Conservation (phyloP, 2,329 filamentous ascomycete genomes). For the Penicillium sp. region DNA sequence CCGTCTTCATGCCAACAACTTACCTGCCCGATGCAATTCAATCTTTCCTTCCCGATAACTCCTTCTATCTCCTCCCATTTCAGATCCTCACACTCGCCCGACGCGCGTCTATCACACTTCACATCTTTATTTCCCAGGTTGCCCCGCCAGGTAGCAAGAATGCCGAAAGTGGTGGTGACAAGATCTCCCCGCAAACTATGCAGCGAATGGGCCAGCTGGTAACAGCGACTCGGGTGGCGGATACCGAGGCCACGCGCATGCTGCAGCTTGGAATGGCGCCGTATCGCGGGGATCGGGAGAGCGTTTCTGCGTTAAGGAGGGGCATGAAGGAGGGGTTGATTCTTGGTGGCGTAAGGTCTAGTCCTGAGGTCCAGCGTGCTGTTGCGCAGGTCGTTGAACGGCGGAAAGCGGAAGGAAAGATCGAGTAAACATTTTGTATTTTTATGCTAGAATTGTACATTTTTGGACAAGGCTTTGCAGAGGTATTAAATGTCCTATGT, state of each 20-base stretch:
- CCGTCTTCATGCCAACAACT: slow-evolving; percentile 36
- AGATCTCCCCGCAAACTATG: slow-evolving; percentile 49
- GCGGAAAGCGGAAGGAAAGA: slow-evolving; percentile 30
- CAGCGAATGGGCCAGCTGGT: slow-evolving; percentile 70
- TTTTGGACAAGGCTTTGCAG: not conserved
- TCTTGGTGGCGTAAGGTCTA: slow-evolving; percentile 76
- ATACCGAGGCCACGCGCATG: slow-evolving; percentile 68
- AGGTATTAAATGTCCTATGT: no score
- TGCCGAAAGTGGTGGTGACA: slow-evolving; percentile 31
- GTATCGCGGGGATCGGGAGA: slow-evolving; percentile 70
- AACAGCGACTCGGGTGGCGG: slow-evolving; percentile 57
- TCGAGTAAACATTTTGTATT: not conserved
- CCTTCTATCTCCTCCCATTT: slow-evolving; percentile 69
- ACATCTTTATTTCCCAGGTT: slow-evolving; percentile 80
- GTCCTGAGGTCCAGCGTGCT: slow-evolving; percentile 80
- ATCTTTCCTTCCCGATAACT: slow-evolving; percentile 37
- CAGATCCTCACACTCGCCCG: slow-evolving; percentile 76
- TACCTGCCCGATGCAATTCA: slow-evolving; percentile 34
- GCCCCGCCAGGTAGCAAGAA: slow-evolving; percentile 62
- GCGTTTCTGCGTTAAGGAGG: slow-evolving; percentile 63
- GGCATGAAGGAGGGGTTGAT: slow-evolving; percentile 85
- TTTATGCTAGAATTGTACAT: not conserved
- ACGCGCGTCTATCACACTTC: slow-evolving; percentile 73
- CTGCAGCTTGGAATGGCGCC: slow-evolving; percentile 79
- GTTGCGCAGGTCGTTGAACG: slow-evolving; percentile 67